These are phyloP conservation scores for Neospermospora avenae DNA, from an alignment of 2,329 filamentous ascomycete genomes.

Conservation along the genomic window DNA sequence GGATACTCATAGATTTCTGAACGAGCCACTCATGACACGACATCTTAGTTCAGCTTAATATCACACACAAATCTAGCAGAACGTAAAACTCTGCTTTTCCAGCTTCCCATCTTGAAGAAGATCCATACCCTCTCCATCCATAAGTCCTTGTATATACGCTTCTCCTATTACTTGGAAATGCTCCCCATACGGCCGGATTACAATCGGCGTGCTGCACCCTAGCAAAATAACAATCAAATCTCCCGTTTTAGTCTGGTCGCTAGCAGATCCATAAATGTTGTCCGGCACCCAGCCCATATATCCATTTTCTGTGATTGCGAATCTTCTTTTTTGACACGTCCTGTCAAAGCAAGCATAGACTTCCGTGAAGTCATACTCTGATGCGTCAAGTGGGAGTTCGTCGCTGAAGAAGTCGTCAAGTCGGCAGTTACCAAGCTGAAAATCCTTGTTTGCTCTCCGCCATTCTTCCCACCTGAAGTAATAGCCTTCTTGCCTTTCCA, in stretches of 20 bases:
- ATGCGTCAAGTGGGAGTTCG: too few species aligned
- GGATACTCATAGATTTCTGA: too few species aligned
- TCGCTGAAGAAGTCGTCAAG: too few species aligned
- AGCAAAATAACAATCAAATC: slow-evolving; percentile 21
- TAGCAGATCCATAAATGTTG: slow-evolving; percentile 9
- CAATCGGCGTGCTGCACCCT: slow-evolving; percentile 23
- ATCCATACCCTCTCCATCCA: slow-evolving; percentile 20
- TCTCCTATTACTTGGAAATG: slow-evolving; percentile 20
- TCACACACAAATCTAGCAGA: too few species aligned
- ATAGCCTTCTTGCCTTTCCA: slow-evolving; percentile 10
- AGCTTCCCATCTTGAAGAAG: background rate
- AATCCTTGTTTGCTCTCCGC: slow-evolving; percentile 8
- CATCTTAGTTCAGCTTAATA: too few species aligned
- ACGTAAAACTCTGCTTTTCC: too few species aligned
- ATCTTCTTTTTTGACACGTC: too few species aligned
- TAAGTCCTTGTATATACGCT: slow-evolving; percentile 24
- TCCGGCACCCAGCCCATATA: slow-evolving; percentile 21
- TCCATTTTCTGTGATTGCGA: background rate
- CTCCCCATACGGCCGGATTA: slow-evolving; percentile 6
- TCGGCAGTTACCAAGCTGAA: background rate
- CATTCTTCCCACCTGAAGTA: slow-evolving; percentile 18
- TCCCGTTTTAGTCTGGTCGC: slow-evolving; percentile 7
- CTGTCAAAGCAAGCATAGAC: too few species aligned
- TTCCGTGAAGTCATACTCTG: slow-evolving; percentile 8
- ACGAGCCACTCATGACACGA: too few species aligned